A percentile compares a stretch with the other conserved stretches of the same genome.
These are phyloP conservation scores for Metschnikowia kofuensis DNA, from an alignment of 805 yeast genomes.

Conservation along the genomic window DNA sequence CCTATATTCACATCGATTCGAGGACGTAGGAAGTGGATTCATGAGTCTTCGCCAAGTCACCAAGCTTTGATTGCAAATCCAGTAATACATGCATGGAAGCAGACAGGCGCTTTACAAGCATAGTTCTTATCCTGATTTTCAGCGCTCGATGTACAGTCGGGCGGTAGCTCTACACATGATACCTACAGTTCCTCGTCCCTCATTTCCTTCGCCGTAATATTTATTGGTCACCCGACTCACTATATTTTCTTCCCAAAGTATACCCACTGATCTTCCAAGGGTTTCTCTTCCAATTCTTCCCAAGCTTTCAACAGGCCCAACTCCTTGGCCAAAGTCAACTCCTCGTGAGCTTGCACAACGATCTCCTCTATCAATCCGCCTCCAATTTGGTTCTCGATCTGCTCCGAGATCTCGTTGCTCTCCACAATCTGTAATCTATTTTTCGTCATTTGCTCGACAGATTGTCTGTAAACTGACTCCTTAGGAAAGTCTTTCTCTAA, in stretches of 20 bases:
- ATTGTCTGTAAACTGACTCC: conserved; percentile 70
- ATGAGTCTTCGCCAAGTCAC: too few relatives aligned
- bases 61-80: too few relatives aligned
- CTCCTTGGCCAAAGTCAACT: conserved; percentile 62
- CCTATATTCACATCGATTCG: too few relatives aligned
- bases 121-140: too few relatives aligned
- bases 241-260: conserved; percentile 66
- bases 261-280: conserved; percentile 80
- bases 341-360: conserved; percentile 79
- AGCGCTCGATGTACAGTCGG: too few relatives aligned
- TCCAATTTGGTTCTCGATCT: conserved; percentile 72
- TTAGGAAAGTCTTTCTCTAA: conserved; percentile 63
- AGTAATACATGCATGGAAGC: too few relatives aligned
- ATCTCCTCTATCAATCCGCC: conserved; percentile 84
- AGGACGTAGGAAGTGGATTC: too few relatives aligned
- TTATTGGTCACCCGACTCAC: neutral
- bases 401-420: conserved; percentile 54
- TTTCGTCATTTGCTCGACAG: conserved; percentile 68
- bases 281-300: conserved; percentile 80
- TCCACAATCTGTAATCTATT: conserved; percentile 68
- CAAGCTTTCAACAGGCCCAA: conserved; percentile 69
- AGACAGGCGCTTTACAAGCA: too few relatives aligned
- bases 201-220: neutral
- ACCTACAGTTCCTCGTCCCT: too few relatives aligned
- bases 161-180: too few relatives aligned